Percentiles rank a stretch among this genome's conserved stretches.
phyloP scores from a whole-genome alignment of 257 asterid species.

The Solanum lycopersicoides region DNA sequence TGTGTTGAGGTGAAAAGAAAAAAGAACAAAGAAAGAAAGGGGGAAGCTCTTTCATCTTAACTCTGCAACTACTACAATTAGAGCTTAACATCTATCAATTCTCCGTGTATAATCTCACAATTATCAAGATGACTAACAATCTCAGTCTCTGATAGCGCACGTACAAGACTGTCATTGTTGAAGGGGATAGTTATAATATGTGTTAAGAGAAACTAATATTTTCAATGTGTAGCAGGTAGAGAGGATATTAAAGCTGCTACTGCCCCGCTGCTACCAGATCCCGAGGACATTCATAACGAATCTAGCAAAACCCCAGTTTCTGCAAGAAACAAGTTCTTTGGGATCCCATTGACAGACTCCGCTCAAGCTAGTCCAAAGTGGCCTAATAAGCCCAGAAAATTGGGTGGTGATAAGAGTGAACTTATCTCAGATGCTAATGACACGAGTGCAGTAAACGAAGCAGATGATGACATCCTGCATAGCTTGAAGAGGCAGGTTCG shows the following conservation, averaged over 20 bases:
- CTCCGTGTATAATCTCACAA: background rate
- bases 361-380: slow-evolving; percentile 75
- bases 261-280: slow-evolving; percentile 26
- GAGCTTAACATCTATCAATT: background rate
- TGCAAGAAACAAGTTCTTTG: slow-evolving; percentile 48
- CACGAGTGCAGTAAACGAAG: slow-evolving; percentile 20
- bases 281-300: slow-evolving; percentile 37
- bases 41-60: background rate
- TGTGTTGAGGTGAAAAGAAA: background rate
- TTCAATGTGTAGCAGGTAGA: slow-evolving; percentile 27
- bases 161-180: background rate
- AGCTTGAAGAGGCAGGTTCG: slow-evolving; percentile 45
- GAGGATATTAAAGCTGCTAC: slow-evolving; percentile 32
- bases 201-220: background rate
- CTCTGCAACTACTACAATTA: background rate
- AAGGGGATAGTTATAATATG: background rate
- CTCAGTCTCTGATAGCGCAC: background rate
- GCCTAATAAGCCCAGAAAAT: slow-evolving; percentile 22
- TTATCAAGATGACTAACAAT: background rate
- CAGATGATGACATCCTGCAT: slow-evolving; percentile 24
- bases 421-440: slow-evolving; percentile 26
- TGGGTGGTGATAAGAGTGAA: slow-evolving; percentile 27
- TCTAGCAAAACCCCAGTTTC: slow-evolving; percentile 37
- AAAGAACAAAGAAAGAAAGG: background rate
- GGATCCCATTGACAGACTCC: slow-evolving; percentile 55